phyloP scores from a whole-genome alignment of 192 early-diverging fungal genomes.

The Radiomyces spectabilis region DNA sequence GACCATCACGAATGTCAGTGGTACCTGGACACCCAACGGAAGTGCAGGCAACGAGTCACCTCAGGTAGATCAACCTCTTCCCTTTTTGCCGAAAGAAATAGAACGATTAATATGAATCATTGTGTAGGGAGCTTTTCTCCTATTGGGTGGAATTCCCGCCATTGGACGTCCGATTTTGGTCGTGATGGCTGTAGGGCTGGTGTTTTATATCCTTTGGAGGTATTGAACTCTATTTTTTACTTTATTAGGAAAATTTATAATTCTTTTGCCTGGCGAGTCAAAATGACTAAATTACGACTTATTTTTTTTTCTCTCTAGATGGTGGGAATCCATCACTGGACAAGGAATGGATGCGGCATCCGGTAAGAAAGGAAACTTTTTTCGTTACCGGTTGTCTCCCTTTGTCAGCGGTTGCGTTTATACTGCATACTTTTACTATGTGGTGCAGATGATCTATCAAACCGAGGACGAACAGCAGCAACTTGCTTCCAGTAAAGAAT shows the following conservation, averaged over 20 bases:
- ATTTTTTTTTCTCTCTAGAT: conserved; percentile 6
- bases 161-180: conserved; percentile 27
- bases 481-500: conserved; percentile 21
- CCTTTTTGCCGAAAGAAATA: background rate
- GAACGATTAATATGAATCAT: background rate
- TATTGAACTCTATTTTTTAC: no score
- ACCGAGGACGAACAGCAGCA: conserved; percentile 13
- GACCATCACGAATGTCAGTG: conserved; percentile 27
- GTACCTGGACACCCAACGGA: conserved; percentile 20
- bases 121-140: conserved; percentile 35
- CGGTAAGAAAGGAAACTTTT: conserved; percentile 33
- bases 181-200: conserved; percentile 31
- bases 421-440: conserved; percentile 33
- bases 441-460: conserved; percentile 32
- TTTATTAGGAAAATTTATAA: no score
- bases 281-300: no score
- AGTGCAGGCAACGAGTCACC: conserved; percentile 29
- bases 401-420: conserved; percentile 40
- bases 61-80: no score
- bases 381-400: conserved; percentile 35
- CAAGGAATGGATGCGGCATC: conserved; percentile 38
- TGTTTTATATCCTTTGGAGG: conserved; percentile 38
- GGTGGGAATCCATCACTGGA: conserved; percentile 38
- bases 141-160: conserved; percentile 28
- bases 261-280: no score